Percentiles rank a stretch among this genome's conserved stretches.
Conservation (phyloP, 371 early-diverging fungal genomes). For the Lichtheimia corymbifera region DNA sequence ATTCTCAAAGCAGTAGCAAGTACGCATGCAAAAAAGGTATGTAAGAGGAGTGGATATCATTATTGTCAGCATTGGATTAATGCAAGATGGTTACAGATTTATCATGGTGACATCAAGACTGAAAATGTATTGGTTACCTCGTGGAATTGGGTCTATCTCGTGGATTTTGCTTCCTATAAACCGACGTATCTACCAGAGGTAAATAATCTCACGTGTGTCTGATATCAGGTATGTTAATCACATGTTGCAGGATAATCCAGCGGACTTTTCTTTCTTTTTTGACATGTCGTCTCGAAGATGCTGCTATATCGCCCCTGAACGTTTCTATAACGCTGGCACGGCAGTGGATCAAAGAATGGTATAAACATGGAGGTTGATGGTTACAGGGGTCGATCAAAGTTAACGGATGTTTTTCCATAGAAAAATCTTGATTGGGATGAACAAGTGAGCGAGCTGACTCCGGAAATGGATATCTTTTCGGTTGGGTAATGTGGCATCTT, state of each 20-base stretch:
- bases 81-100: conserved; percentile 48
- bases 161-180: conserved; percentile 90
- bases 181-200: conserved; percentile 91
- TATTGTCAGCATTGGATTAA: background rate
- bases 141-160: conserved; percentile 92
- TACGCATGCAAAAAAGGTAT: conserved; percentile 66
- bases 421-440: conserved; percentile 37
- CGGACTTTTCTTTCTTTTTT: conserved; percentile 93
- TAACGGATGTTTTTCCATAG: conserved; percentile 12
- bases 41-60: conserved; percentile 9
- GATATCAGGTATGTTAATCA: background rate
- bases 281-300: conserved; percentile 85
- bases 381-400: background rate
- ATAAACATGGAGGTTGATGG: conserved; percentile 4
- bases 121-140: conserved; percentile 74
- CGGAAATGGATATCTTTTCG: conserved; percentile 93
- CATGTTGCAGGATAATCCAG: conserved; percentile 82
- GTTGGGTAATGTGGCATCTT: conserved; percentile 66
- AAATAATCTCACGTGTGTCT: conserved; percentile 1
- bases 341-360: conserved; percentile 64
- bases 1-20: conserved; percentile 77
- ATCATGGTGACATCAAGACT: conserved; percentile 90
- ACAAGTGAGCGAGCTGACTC: conserved; percentile 57
- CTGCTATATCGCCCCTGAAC: conserved; percentile 95
- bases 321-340: conserved; percentile 80